Evolutionary conservation across 768 basidiomycete species (phyloP).

Genomic region (Hypholoma fasciculare): DNA sequence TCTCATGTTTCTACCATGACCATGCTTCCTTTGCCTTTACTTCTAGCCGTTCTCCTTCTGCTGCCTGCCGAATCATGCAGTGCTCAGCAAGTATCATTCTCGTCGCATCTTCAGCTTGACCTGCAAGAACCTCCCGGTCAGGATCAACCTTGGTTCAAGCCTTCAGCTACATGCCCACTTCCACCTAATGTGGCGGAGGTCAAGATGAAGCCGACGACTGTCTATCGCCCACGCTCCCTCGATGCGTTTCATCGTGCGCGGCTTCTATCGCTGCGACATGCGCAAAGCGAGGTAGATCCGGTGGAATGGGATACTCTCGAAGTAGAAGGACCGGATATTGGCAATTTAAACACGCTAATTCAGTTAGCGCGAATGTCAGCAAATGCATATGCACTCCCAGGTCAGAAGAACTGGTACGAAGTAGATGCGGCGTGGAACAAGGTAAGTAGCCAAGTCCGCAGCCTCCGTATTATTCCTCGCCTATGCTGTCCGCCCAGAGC

Average conservation of each 20-base stretch:
- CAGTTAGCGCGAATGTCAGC: constrained; percentile 88
- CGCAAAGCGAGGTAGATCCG: constrained; percentile 42
- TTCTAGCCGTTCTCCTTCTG: constrained; percentile 18
- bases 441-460: constrained; percentile 22
- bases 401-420: constrained; percentile 78
- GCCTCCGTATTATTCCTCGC: constrained; percentile 1
- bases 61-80: constrained; percentile 10
- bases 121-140: background rate
- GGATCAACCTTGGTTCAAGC: constrained; percentile 13
- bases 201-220: constrained; percentile 50
- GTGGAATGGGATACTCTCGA: constrained; percentile 70
- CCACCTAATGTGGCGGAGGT: constrained; percentile 25
- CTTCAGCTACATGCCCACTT: constrained; percentile 14
- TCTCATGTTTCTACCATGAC: constrained; percentile 7
- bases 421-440: constrained; percentile 74
- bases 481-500: constrained; percentile 43
- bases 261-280: constrained; percentile 44
- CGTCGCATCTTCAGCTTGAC: constrained; percentile 18
- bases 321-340: constrained; percentile 74
- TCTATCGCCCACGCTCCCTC: constrained; percentile 60
- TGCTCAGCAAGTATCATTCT: constrained; percentile 19
- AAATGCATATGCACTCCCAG: constrained; percentile 83
- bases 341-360: constrained; percentile 74
- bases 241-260: constrained; percentile 53
- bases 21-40: constrained; percentile 19